Percentiles rank a stretch among this genome's conserved stretches.
phyloP scores from a whole-genome alignment of 345 rosid genomes.

The Citropsis articulata region DNA sequence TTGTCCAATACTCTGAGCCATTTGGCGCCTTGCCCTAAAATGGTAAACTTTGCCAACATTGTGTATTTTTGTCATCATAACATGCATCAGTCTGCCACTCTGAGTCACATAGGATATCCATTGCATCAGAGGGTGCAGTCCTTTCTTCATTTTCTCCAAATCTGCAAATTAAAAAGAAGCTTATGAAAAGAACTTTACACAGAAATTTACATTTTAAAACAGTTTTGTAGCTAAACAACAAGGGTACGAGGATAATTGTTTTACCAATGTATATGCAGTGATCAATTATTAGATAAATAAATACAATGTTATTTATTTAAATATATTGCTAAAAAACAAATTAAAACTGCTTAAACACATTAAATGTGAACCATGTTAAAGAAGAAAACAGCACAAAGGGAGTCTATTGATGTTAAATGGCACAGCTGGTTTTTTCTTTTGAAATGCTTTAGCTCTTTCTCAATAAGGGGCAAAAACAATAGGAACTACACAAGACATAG shows the following conservation, averaged over 20 bases:
- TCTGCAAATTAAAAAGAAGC: constrained; percentile 17
- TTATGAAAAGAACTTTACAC: neutral
- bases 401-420: neutral
- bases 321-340: neutral
- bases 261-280: neutral
- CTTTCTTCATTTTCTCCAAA: constrained; percentile 71
- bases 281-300: neutral
- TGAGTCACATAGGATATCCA: constrained; percentile 93
- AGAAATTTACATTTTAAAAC: too few species aligned
- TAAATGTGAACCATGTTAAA: neutral
- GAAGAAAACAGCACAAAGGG: neutral
- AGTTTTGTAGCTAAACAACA: neutral
- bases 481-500: neutral
- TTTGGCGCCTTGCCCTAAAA: constrained; percentile 79
- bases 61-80: constrained; percentile 89
- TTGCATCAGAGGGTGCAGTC: constrained; percentile 91
- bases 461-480: neutral
- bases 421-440: neutral
- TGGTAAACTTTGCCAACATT: constrained; percentile 80
- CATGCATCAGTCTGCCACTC: constrained; percentile 82
- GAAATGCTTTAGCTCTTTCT: neutral
- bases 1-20: constrained; percentile 86
- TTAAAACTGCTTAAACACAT: neutral
- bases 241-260: neutral
- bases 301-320: neutral